Conservation (phyloP, 768 basidiomycete genomes). For the Calocybe indica region DNA sequence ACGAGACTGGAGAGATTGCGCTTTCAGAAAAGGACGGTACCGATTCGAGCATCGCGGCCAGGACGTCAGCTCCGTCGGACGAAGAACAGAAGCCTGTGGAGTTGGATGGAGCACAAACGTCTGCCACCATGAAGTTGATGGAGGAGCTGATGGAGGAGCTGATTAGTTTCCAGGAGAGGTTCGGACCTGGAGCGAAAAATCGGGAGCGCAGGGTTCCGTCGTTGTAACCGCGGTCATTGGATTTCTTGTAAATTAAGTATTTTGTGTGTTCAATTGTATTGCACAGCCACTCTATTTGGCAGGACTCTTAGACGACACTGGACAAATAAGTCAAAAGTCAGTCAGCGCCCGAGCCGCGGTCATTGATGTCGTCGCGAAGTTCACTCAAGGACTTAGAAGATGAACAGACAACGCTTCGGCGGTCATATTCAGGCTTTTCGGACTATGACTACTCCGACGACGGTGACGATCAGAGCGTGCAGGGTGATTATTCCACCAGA, state of each 20-base stretch:
- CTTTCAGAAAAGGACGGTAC: constrained; percentile 10
- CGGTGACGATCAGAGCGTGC: constrained; percentile 24
- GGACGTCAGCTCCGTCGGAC: neutral
- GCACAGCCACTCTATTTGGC: neutral
- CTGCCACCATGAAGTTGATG: constrained; percentile 75
- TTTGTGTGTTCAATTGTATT: constrained; percentile 1
- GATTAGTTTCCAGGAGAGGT: constrained; percentile 83
- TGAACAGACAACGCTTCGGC: neutral
- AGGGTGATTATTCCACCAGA: constrained; percentile 58
- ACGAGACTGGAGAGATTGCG: constrained; percentile 4
- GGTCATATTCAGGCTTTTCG: constrained; percentile 20
- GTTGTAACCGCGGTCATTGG: constrained; percentile 7
- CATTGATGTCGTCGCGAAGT: neutral
- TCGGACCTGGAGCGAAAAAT: constrained; percentile 50
- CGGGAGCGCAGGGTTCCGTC: constrained; percentile 42
- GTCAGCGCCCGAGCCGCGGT: neutral
- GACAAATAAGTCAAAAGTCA: neutral
- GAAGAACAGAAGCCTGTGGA: neutral
- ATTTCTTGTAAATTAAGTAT: neutral
- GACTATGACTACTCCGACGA: constrained; percentile 39
- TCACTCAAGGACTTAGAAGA: neutral
- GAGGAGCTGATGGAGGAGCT: constrained; percentile 89
- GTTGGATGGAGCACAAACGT: constrained; percentile 11
- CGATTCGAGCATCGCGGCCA: neutral
- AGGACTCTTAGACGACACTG: neutral